Percentiles rank a stretch among this genome's conserved stretches.
These are phyloP conservation scores for Dactylellina leptospora DNA, from an alignment of 2,329 filamentous ascomycete genomes.

Conservation along the genomic window DNA sequence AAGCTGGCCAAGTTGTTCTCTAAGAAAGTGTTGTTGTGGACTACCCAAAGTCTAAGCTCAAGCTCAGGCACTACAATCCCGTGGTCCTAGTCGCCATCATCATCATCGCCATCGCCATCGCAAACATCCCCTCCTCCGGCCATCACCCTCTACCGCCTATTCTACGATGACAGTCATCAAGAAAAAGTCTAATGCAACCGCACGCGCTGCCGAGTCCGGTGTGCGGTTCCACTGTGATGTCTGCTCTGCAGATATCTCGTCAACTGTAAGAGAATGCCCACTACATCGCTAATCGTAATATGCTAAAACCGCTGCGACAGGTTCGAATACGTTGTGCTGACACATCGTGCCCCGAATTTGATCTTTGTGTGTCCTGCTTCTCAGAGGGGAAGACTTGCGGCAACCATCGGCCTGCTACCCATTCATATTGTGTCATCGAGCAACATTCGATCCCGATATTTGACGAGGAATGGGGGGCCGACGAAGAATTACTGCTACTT, in stretches of 20 bases:
- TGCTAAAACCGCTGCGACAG: conserved; percentile 62
- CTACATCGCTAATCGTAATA: neutral
- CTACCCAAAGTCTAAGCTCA: too few relatives aligned
- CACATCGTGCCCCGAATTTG: conserved; percentile 85
- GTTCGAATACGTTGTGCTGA: conserved; percentile 94
- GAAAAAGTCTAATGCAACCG: conserved; percentile 71
- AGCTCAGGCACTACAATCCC: neutral
- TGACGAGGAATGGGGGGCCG: conserved; percentile 91
- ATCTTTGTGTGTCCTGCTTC: conserved; percentile 96
- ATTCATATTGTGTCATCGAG: conserved; percentile 92
- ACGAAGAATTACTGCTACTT: conserved; percentile 90
- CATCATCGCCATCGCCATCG: neutral
- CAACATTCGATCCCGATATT: conserved; percentile 99
- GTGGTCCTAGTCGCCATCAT: neutral
- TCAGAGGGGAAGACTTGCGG: conserved; percentile 80
- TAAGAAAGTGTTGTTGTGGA: too few relatives aligned
- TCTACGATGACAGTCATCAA: conserved; percentile 86
- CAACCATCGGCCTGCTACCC: conserved; percentile 84
- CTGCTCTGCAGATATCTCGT: conserved; percentile 95
- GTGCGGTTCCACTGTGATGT: conserved; percentile 98
- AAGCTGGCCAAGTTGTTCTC: too few relatives aligned
- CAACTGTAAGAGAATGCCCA: conserved; percentile 71
- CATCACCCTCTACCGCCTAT: neutral
- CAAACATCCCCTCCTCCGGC: neutral
- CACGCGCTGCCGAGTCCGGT: conserved; percentile 78